Evolutionary conservation across 805 yeast genomes (phyloP).

Genomic region (Sugiyamaella chiloensis): DNA sequence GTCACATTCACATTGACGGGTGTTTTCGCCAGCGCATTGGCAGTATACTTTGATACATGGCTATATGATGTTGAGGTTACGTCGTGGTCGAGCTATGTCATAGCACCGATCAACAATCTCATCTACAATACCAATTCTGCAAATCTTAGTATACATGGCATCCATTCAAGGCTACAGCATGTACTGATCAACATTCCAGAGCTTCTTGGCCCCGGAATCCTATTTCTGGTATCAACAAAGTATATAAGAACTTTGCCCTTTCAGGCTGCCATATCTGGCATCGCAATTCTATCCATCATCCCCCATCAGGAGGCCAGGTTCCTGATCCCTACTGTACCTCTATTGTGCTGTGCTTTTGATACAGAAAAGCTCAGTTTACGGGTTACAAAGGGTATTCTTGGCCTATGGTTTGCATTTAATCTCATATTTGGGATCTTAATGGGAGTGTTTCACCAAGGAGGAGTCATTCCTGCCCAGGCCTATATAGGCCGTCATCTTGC

Average conservation of each 20-base stretch:
- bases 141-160: conserved; percentile 75
- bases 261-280: conserved; percentile 59
- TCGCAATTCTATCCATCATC: conserved; percentile 58
- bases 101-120: conserved; percentile 77
- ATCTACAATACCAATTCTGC: conserved; percentile 57
- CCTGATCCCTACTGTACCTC: conserved; percentile 72
- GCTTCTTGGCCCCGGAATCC: conserved; percentile 71
- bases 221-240: conserved; percentile 42
- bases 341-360: conserved; percentile 55
- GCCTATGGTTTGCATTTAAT: conserved; percentile 66
- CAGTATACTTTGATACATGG: conserved; percentile 55
- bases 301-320: conserved; percentile 97
- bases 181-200: conserved; percentile 72
- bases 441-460: conserved; percentile 90
- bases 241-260: conserved; percentile 54
- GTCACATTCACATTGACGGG: conserved; percentile 37
- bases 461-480: conserved; percentile 65
- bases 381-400: conserved; percentile 22
- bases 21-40: conserved; percentile 33
- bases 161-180: conserved; percentile 78
- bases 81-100: conserved; percentile 35
- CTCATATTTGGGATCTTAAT: conserved; percentile 53
- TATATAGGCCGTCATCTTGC: conserved; percentile 27
- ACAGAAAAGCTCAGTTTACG: conserved; percentile 23
- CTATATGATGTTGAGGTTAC: conserved; percentile 30